These are phyloP conservation scores for Elaeis oleifera DNA, from an alignment of 202 grass and related monocot genomes.

Conservation along the genomic window DNA sequence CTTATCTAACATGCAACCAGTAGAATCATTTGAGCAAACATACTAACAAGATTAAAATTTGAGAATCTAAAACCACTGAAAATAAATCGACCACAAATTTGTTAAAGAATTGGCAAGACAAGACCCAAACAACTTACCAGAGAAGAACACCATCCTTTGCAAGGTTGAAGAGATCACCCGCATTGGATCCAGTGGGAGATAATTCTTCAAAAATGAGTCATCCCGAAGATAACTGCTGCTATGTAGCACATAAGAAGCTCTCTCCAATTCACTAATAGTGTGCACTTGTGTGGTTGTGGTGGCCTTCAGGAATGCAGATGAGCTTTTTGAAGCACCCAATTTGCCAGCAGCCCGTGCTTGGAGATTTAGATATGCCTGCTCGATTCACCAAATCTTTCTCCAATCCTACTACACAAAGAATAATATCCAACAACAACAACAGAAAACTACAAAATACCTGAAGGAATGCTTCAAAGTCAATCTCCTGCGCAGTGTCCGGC, in stretches of 20 bases:
- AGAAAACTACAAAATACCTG: conserved; percentile 35
- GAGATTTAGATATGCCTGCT: conserved; percentile 59
- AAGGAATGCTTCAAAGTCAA: conserved; percentile 85
- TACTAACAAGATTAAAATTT: neutral
- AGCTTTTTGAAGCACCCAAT: conserved; percentile 40
- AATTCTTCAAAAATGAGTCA: conserved; percentile 69
- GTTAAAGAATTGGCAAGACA: neutral
- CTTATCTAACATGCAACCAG: neutral
- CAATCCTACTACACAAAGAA: conserved; percentile 1
- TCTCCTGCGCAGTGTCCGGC: conserved; percentile 44
- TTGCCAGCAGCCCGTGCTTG: conserved; percentile 39
- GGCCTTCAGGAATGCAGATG: conserved; percentile 9
- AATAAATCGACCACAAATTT: no score
- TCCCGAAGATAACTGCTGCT: conserved; percentile 78
- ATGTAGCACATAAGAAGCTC: conserved; percentile 69
- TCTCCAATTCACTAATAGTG: conserved; percentile 88
- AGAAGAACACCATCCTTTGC: conserved; percentile 74
- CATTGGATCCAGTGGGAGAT: conserved; percentile 66
- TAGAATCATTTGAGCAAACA: neutral
- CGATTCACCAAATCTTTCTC: conserved; percentile 9
- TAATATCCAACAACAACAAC: neutral
- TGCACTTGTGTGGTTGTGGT: conserved; percentile 67
- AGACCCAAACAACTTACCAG: conserved; percentile 45
- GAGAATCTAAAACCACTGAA: no score
- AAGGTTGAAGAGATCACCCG: conserved; percentile 73